Conservation (phyloP, 371 early-diverging fungal species). For the Basidiobolus meristosporus region DNA sequence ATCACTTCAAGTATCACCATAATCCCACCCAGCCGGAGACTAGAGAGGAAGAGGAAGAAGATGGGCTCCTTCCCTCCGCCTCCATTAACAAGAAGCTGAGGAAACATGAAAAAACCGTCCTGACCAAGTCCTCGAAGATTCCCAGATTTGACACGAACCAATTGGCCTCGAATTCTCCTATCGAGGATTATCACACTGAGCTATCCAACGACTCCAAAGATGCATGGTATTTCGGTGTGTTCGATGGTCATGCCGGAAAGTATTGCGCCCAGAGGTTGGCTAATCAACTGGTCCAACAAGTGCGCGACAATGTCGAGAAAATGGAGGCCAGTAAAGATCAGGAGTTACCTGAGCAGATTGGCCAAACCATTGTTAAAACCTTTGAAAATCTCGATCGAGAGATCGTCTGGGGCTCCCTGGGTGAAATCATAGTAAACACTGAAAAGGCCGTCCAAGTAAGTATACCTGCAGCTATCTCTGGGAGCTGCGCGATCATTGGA, state of each 20-base stretch:
- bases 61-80: no score
- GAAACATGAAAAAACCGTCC: no score
- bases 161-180: background rate
- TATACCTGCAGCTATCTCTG: constrained; percentile 33
- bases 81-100: no score
- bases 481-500: constrained; percentile 60
- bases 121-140: no score
- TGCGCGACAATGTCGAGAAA: constrained; percentile 6
- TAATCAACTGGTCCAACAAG: constrained; percentile 6
- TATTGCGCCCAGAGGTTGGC: constrained; percentile 22
- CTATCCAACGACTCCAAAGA: background rate
- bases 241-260: constrained; percentile 39
- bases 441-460: constrained; percentile 12
- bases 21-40: no score
- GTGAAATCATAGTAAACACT: background rate
- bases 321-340: constrained; percentile 3
- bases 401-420: constrained; percentile 32
- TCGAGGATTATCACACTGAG: background rate
- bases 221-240: constrained; percentile 18
- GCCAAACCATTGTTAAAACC: constrained; percentile 21
- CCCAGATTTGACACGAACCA: background rate
- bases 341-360: constrained; percentile 4
- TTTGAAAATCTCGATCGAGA: constrained; percentile 30
- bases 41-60: no score
- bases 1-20: no score